Percentiles rank a stretch among this genome's conserved stretches.
Conservation (phyloP, 495 filamentous ascomycete species). For the Peziza echinospora region DNA sequence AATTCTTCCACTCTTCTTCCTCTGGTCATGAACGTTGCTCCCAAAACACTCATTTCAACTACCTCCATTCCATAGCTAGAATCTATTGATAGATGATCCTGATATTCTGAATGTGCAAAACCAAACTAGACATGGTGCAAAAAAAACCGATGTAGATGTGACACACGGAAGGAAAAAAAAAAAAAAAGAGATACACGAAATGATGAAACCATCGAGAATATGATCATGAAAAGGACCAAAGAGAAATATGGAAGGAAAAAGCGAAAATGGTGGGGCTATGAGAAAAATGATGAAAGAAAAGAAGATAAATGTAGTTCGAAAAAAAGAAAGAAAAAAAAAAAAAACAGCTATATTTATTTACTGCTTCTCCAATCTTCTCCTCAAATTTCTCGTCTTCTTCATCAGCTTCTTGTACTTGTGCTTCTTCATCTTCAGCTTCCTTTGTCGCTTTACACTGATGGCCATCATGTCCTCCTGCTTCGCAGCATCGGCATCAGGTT, state of each 20-base stretch:
- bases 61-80: not conserved
- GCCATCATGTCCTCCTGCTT: constrained; percentile 31
- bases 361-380: constrained; percentile 54
- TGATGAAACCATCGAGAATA: not conserved
- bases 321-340: not conserved
- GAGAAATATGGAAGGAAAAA: constrained; percentile 2
- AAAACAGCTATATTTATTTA: constrained; percentile 6
- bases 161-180: constrained; percentile 1
- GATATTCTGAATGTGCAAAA: not conserved
- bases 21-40: no score
- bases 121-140: not conserved
- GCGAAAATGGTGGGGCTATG: no score
- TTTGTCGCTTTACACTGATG: constrained; percentile 71
- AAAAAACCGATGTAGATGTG: constrained; percentile 1
- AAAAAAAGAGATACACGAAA: constrained; percentile 4
- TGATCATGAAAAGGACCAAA: constrained; percentile 3
- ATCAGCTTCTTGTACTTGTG: constrained; percentile 99
- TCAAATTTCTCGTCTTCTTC: constrained; percentile 69
- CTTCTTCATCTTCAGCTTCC: constrained; percentile 98
- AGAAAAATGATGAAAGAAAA: no score
- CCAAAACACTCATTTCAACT: no score
- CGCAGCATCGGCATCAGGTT: constrained; percentile 29
- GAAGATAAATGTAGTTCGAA: not conserved
- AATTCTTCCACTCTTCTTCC: no score
- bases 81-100: no score